Conservation (phyloP, 2,329 filamentous ascomycete species). For the Ceratocystis cacaofunesta region DNA sequence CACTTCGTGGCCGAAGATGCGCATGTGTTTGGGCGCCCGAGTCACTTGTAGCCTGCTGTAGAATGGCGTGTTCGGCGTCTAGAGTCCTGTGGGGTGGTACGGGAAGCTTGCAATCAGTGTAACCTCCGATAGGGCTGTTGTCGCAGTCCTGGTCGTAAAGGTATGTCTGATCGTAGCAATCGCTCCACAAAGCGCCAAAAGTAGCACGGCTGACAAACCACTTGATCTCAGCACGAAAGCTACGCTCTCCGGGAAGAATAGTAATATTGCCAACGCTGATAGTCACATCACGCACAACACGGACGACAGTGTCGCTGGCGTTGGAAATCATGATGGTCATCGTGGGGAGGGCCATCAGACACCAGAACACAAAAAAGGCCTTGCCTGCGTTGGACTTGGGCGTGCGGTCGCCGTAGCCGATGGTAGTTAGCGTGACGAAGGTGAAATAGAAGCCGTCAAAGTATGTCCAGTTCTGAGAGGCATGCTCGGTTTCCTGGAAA, state of each 20-base stretch:
- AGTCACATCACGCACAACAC: slow-evolving; percentile 39
- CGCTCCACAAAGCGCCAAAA: slow-evolving; percentile 29
- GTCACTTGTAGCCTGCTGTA: not conserved
- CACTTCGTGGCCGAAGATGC: slow-evolving; percentile 11
- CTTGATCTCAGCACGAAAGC: slow-evolving; percentile 33
- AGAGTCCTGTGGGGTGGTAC: not conserved
- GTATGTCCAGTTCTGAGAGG: slow-evolving; percentile 52
- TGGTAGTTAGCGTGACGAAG: slow-evolving; percentile 68
- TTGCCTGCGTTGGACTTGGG: slow-evolving; percentile 65
- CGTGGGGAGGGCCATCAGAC: slow-evolving; percentile 67
- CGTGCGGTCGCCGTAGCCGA: slow-evolving; percentile 71
- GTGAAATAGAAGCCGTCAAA: slow-evolving; percentile 75
- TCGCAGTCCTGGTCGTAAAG: not conserved
- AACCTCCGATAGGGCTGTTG: slow-evolving; percentile 2
- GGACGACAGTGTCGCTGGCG: slow-evolving; percentile 71
- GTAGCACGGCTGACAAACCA: slow-evolving; percentile 30
- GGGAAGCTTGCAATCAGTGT: not conserved
- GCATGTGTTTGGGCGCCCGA: not conserved
- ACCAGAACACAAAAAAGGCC: slow-evolving; percentile 90
- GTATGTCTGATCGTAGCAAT: slow-evolving; percentile 3
- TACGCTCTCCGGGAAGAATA: slow-evolving; percentile 42
- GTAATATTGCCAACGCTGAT: slow-evolving; percentile 43
- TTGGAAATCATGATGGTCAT: slow-evolving; percentile 78
- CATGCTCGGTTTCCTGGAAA: slow-evolving; percentile 42
- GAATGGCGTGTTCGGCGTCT: slow-evolving; percentile 9